Percentiles rank a stretch among this genome's conserved stretches.
phyloP scores from a whole-genome alignment of 768 basidiomycete species.

The Saitozyma sp. region DNA sequence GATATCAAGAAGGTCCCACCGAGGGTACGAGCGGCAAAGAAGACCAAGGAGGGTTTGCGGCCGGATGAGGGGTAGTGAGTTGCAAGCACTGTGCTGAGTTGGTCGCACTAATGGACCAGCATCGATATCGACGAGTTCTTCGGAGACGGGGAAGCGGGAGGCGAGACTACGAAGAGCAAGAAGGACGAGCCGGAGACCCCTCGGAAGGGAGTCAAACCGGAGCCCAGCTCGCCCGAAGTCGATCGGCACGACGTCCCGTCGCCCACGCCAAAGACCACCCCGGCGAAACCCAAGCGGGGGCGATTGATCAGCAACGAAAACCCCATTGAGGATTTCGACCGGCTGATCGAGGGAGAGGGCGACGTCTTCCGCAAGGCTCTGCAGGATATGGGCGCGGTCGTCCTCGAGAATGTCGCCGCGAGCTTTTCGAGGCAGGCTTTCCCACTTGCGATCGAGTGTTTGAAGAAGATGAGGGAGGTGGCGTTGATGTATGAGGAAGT shows the following conservation, averaged over 20 bases:
- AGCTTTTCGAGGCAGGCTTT: slow-evolving; percentile 71
- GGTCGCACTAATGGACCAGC: slow-evolving; percentile 14
- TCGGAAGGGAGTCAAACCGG: slow-evolving; percentile 21
- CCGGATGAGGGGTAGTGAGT: slow-evolving; percentile 53
- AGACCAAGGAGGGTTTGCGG: slow-evolving; percentile 52
- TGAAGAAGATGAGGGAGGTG: slow-evolving; percentile 66
- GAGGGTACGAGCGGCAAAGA: slow-evolving; percentile 54
- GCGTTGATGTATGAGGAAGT: slow-evolving; percentile 58
- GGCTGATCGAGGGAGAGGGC: slow-evolving; percentile 65
- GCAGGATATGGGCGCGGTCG: slow-evolving; percentile 69
- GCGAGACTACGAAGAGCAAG: background rate
- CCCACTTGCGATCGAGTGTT: slow-evolving; percentile 71
- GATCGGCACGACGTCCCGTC: slow-evolving; percentile 50
- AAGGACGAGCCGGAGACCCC: slow-evolving; percentile 13
- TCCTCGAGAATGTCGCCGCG: slow-evolving; percentile 66
- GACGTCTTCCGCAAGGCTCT: slow-evolving; percentile 78
- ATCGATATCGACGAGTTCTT: slow-evolving; percentile 49
- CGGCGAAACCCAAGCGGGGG: slow-evolving; percentile 54
- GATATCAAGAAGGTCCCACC: slow-evolving; percentile 80
- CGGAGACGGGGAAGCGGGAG: slow-evolving; percentile 57
- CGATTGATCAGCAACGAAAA: slow-evolving; percentile 72
- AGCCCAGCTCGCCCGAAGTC: slow-evolving; percentile 16
- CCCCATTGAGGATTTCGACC: slow-evolving; percentile 74
- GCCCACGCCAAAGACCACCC: slow-evolving; percentile 41
- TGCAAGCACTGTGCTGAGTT: background rate